Evolutionary conservation across 2,329 filamentous ascomycete species (phyloP).

Genomic region (Fusarium continuum): DNA sequence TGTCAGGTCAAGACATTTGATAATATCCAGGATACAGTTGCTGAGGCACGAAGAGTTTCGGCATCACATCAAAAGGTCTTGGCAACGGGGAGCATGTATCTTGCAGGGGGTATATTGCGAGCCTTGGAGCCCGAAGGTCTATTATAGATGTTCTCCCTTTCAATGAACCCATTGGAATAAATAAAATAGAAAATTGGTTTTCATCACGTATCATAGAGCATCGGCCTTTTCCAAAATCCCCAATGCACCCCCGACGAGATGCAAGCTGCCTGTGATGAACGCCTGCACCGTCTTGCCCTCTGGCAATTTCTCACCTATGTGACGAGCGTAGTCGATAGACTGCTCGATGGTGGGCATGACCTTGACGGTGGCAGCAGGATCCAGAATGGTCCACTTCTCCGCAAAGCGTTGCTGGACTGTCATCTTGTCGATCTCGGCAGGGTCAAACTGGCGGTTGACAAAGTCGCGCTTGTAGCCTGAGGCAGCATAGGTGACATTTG

Average conservation of each 20-base stretch:
- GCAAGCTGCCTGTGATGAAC: conserved; percentile 70
- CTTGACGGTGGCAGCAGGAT: conserved; percentile 56
- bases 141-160: conserved; percentile 40
- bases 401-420: conserved; percentile 64
- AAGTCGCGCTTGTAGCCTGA: conserved; percentile 66
- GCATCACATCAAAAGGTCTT: conserved; percentile 66
- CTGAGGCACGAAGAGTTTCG: conserved; percentile 58
- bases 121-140: conserved; percentile 65
- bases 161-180: background rate
- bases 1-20: conserved; percentile 62
- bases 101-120: conserved; percentile 81
- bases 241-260: conserved; percentile 67
- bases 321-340: conserved; percentile 59
- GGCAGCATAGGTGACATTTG: conserved; percentile 70
- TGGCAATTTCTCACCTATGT: conserved; percentile 44
- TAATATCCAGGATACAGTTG: conserved; percentile 77
- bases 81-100: conserved; percentile 84
- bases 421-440: conserved; percentile 60
- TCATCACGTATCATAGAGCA: conserved; percentile 47
- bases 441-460: conserved; percentile 64
- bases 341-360: conserved; percentile 65
- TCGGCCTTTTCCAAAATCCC: conserved; percentile 59
- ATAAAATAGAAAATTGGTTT: background rate
- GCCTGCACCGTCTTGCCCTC: conserved; percentile 54
- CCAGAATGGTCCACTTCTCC: conserved; percentile 59